Conservation (phyloP, 176 grass and related monocot genomes). For the Triticum timopheevii region DNA sequence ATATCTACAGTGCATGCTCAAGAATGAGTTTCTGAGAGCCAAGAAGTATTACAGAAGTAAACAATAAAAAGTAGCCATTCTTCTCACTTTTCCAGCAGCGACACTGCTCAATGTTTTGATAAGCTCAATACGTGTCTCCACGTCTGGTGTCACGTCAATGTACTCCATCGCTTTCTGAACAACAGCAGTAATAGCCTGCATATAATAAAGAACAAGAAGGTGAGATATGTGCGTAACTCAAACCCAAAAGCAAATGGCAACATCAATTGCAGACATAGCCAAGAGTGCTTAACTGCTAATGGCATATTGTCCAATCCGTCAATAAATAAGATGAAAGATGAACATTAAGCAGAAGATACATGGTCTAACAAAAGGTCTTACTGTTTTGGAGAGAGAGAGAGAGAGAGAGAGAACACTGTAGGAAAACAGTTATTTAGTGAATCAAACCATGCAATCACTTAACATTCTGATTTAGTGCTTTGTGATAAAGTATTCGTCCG, state of each 20-base stretch:
- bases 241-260: background rate
- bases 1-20: conserved; percentile 58
- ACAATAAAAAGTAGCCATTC: conserved; percentile 3
- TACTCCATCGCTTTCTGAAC: conserved; percentile 97
- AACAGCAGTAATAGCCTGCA: conserved; percentile 86
- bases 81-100: conserved; percentile 88
- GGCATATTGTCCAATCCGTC: background rate
- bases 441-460: background rate
- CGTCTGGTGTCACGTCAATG: conserved; percentile 85
- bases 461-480: background rate
- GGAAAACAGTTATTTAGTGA: background rate
- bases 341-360: background rate
- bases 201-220: background rate
- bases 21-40: conserved; percentile 3
- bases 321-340: background rate
- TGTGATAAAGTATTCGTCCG: background rate
- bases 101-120: conserved; percentile 92
- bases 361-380: background rate
- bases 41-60: background rate
- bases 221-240: background rate
- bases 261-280: background rate
- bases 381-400: background rate
- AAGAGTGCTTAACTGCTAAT: background rate
- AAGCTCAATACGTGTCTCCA: conserved; percentile 79
- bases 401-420: background rate